These are phyloP conservation scores for Triticum aestivum DNA, from an alignment of 176 grass and related monocot genomes.

Conservation along the genomic window IWGSC_CS_RefSeq_v2.1 NC_057807.1:691350468-691350967, in stretches of 20 bases:
- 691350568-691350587: background rate
- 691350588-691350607: background rate
- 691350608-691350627: background rate
- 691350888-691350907: background rate
- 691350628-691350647: background rate
- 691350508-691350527: background rate
- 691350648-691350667: background rate
- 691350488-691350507: background rate
- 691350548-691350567: background rate
- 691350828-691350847: background rate
- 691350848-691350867: background rate
- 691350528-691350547: background rate
- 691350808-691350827: background rate
- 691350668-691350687: background rate
- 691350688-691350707: background rate
- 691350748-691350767: background rate
- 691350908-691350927: background rate
- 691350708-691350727: background rate
- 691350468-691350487: background rate
- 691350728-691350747: background rate
- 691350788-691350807: background rate
- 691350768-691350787: background rate
- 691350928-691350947: background rate
- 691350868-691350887: background rate
- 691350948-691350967: conserved; percentile 38